Evolutionary conservation across 257 asterid species (phyloP).

Genomic region (Echium plantagineum): DNA sequence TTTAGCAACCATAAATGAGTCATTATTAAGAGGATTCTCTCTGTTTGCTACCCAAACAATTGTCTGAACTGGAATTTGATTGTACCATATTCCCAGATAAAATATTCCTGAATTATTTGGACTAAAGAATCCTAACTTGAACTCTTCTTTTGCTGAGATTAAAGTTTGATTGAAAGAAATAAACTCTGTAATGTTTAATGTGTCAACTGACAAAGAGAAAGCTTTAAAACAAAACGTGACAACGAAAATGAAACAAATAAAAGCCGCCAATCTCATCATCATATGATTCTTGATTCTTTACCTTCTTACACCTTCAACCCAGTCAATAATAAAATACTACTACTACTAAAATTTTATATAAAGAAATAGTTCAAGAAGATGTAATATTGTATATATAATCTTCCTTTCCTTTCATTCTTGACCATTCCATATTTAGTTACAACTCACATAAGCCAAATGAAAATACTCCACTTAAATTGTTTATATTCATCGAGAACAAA

Average conservation of each 20-base stretch:
- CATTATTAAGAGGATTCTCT: slow-evolving; percentile 9
- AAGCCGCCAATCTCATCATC: not conserved
- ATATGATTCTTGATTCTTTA: not conserved
- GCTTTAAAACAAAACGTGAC: not conserved
- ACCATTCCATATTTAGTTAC: not conserved
- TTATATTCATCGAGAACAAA: not conserved
- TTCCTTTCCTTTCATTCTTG: not conserved
- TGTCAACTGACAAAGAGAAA: not conserved
- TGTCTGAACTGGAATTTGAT: slow-evolving; percentile 1
- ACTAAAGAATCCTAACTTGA: slow-evolving; percentile 26
- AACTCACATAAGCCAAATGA: no score
- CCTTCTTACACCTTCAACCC: not conserved
- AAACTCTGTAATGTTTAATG: not conserved
- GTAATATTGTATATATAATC: not conserved
- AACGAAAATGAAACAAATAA: not conserved
- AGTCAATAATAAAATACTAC: no score
- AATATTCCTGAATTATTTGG: slow-evolving; percentile 8
- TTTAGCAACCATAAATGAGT: slow-evolving; percentile 1
- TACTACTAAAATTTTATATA: no score
- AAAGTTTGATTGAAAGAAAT: not conserved
- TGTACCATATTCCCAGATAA: slow-evolving; percentile 28
- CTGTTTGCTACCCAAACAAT: slow-evolving; percentile 22
- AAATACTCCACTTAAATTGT: no score
- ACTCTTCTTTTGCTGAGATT: slow-evolving; percentile 22
- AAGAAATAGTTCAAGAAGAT: not conserved